Evolutionary conservation across 1,139 yeast species (phyloP), one percentile per base, ranked within the genome.

Genomic region (Protomyces arabidopsidicola): DNA sequence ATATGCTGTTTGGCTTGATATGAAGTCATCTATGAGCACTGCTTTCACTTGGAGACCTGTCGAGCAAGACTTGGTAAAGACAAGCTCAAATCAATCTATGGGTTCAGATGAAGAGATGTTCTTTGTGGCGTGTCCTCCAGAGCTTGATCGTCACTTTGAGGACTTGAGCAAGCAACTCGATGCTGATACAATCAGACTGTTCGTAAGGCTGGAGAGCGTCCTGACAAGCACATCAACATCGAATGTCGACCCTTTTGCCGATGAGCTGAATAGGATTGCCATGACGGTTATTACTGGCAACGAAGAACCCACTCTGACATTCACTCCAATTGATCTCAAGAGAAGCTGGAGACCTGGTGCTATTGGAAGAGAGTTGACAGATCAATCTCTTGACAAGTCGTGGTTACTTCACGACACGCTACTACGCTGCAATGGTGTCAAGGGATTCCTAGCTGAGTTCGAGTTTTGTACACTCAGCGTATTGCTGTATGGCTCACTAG

Each of bases 401-500:
- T 76, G 81, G 78, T 79, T 77, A 65, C 67, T 81, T 42, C 68
- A 71, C 24, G 71, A 74, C n/a, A 60, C 76, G 18, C 56, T 73
- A 2, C 60, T 4, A 8, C 42, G 57, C 39, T 24, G 34, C 12
- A 61, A 61, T 12, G 65, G 56, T 24, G 4, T 2, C 14, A 9
- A 18, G n/a, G 38, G 53, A 12, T 68, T 78, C 4, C 64, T 79
- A 31, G 78, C 81, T 4, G 83, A 81, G 65, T 67, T 80, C 35
- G 80, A 80, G 66, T 68, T 78, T 31, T 68, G 76, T 1, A 81
- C 71, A 66, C 54, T 79, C 16, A 72, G 76, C 63, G 71, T 74
- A 65, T 64, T 77, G 24, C 64, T 77, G 9, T 75, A 79, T 68
- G 82, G 80, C 9, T 81, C 80, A 68, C 79, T 77, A 66, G 77